Evolutionary conservation across 1,284 basidiomycete species (phyloP).

Genomic region (Phellinidium pouzarii): DNA sequence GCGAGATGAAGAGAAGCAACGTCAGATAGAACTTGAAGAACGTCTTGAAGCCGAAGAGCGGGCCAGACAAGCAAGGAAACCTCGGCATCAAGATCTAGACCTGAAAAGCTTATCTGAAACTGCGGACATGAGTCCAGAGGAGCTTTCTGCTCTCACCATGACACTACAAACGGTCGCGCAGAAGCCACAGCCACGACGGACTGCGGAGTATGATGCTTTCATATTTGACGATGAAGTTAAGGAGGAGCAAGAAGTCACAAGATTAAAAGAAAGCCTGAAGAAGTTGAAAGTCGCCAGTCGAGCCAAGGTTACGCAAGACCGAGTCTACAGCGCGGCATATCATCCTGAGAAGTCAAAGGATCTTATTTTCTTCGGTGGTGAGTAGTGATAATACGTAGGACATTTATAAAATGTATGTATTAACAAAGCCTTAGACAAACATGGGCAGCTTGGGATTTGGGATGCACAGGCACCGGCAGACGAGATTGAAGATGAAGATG

Average conservation of each 20-base stretch:
- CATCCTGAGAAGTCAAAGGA: conserved; percentile 78
- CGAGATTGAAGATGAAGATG: conserved; percentile 58
- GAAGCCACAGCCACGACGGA: conserved; percentile 31
- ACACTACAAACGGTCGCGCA: conserved; percentile 37
- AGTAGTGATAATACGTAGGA: conserved; percentile 20
- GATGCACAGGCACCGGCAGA: conserved; percentile 63
- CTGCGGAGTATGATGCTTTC: conserved; percentile 44
- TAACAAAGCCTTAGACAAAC: conserved; percentile 48
- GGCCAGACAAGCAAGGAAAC: conserved; percentile 52
- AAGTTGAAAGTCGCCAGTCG: conserved; percentile 56
- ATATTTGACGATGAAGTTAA: conserved; percentile 36
- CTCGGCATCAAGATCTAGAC: conserved; percentile 60
- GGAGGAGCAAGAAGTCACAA: conserved; percentile 41
- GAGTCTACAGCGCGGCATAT: conserved; percentile 69
- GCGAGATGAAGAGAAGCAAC: conserved; percentile 42
- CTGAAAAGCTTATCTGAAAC: conserved; percentile 39
- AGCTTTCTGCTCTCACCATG: conserved; percentile 37
- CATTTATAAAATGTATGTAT: conserved; percentile 5
- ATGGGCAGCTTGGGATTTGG: conserved; percentile 76
- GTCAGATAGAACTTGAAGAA: conserved; percentile 50
- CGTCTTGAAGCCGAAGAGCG: conserved; percentile 53
- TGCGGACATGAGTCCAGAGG: conserved; percentile 41
- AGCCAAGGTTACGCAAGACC: conserved; percentile 68
- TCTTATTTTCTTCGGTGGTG: conserved; percentile 72
- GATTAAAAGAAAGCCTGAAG: conserved; percentile 46